These are phyloP conservation scores for Monascus purpureus DNA, from an alignment of 495 filamentous ascomycete species.

Conservation along the genomic window DNA sequence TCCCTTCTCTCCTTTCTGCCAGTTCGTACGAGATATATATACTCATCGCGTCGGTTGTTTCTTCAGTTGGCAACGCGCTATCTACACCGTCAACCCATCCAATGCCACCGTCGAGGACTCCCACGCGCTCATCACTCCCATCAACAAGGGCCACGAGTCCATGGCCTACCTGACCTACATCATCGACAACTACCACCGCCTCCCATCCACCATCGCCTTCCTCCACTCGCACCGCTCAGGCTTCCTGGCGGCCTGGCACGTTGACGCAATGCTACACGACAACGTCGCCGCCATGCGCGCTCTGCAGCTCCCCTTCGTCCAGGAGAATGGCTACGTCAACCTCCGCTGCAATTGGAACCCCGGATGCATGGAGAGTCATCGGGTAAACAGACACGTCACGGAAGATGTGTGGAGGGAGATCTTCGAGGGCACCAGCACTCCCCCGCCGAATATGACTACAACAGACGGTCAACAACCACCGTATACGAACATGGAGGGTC, in stretches of 20 bases:
- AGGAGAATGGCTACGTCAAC: constrained; percentile 48
- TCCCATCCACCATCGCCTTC: constrained; percentile 55
- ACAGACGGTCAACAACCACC: constrained; percentile 1
- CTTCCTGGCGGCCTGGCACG: constrained; percentile 47
- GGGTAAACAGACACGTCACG: constrained; percentile 46
- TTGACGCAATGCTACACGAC: constrained; percentile 38
- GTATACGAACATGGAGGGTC: not conserved
- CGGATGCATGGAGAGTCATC: constrained; percentile 37
- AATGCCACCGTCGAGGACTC: constrained; percentile 30
- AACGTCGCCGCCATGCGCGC: constrained; percentile 39
- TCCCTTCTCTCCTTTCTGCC: not conserved
- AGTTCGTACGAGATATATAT: not conserved
- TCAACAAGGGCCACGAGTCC: constrained; percentile 63
- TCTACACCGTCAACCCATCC: constrained; percentile 53
- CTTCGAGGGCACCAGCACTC: constrained; percentile 39
- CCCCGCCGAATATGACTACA: constrained; percentile 25
- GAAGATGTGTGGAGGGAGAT: constrained; percentile 36
- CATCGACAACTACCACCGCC: constrained; percentile 52
- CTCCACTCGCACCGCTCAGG: constrained; percentile 47
- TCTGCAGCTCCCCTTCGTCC: constrained; percentile 36
- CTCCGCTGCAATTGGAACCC: constrained; percentile 52
- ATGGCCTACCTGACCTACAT: constrained; percentile 64
- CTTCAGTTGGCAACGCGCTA: constrained; percentile 42
- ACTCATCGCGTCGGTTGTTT: too few relatives aligned
- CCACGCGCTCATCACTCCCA: constrained; percentile 18